Conservation (phyloP, 2,329 filamentous ascomycete genomes). For the Epichloe brachyelytri region DNA sequence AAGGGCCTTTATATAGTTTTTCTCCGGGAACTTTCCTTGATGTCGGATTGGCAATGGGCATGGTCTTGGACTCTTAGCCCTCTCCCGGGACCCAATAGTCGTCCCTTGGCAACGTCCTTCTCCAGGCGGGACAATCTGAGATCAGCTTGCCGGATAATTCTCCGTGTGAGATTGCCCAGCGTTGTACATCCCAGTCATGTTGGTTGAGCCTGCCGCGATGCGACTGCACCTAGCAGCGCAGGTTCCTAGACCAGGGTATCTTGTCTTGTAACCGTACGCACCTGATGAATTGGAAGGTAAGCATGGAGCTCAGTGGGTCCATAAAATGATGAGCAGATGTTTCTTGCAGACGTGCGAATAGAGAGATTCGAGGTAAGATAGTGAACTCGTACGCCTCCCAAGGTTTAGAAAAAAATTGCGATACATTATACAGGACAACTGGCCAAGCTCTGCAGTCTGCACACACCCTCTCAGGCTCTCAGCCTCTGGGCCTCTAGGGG, state of each 20-base stretch:
- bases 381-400: conserved; percentile 1
- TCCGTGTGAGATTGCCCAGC: conserved; percentile 7
- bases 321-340: conserved; percentile 1
- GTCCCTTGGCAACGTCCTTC: background rate
- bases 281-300: conserved; percentile 3
- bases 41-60: conserved; percentile 1
- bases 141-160: conserved; percentile 6
- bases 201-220: conserved; percentile 1
- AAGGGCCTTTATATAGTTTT: conserved; percentile 9
- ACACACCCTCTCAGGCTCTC: conserved; percentile 1
- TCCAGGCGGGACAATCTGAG: conserved; percentile 1
- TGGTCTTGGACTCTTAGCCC: conserved; percentile 1
- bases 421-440: background rate
- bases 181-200: conserved; percentile 3
- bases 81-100: conserved; percentile 1
- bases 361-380: background rate
- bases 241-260: conserved; percentile 4
- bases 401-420: background rate
- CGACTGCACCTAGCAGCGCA: background rate
- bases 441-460: background rate
- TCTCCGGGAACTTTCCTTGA: conserved; percentile 3
- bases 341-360: conserved; percentile 6
- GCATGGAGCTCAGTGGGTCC: conserved; percentile 4
- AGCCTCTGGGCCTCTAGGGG: background rate
- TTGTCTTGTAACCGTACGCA: background rate